Base-by-base conservation (phyloP, 1,284 basidiomycete species). In the Crepidotus sp. region DNA sequence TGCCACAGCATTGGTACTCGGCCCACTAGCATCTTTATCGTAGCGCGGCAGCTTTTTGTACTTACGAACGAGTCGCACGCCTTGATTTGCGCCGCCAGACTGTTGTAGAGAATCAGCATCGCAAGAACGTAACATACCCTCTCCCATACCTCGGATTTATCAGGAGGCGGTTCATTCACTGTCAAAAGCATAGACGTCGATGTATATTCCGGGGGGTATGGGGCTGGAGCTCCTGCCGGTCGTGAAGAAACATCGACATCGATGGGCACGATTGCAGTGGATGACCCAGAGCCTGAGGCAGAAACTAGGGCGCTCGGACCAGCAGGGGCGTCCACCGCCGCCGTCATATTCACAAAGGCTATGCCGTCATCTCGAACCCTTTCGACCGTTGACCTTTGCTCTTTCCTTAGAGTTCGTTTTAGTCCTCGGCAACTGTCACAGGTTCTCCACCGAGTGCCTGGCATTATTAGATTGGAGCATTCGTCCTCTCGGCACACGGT, bases 401-500 rank as follows among this genome's bases (percentile, higher is more conserved):
- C 41, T 24, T 25, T 42, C 37, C 15, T 40, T 7, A 5, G 14
- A 25, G 22, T 17, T 15, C 26, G 34, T 3, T 4, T 27, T 4
- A 27, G 35, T 3, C 24, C 40, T 21, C 46, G 36, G 38, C 52
- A 53, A 19, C 3, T 26, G 0, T 48, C 43, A 14, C 52, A 53
- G n/a, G 29, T 41, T 14, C 49, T 36, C 52, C 52, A 51, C 5
- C 49, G 46, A 6, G 31, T 29, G 25, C 44, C 49, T 2, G 46
- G 46, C 11, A 44, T n/a, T 14, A 53, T 44, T 14, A 51, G 40
- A 24, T 53, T 53, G 35, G 31, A 49, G 34, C 52, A 53, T 24
- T 29, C 45, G 29, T 44, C 49, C 27, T 46, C 39, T 14, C 29
- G 17, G 32, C 51, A 53, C 4, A 17, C 31, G 4, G 26, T 35